Evolutionary conservation across 139 green algal genomes (phyloP).

Genomic region (Chlamydomonas incerta): DNA sequence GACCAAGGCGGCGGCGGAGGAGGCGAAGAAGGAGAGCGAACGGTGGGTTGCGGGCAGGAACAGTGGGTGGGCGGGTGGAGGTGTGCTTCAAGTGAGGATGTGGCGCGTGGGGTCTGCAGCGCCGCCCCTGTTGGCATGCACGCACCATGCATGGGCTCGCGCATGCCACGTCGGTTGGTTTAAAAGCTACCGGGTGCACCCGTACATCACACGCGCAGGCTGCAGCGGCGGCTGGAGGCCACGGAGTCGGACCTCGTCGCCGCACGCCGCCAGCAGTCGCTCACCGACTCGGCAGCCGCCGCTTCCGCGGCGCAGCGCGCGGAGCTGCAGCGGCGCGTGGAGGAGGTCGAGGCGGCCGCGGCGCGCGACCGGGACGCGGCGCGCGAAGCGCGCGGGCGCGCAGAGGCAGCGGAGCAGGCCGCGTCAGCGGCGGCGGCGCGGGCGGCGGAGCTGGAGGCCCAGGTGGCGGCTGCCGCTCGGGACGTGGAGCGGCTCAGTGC

Average conservation of each 20-base stretch:
- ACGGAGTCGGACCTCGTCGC: constrained; percentile 13
- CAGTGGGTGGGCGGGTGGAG: too few relatives aligned
- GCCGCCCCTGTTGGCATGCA: too few relatives aligned
- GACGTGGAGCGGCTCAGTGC: background rate
- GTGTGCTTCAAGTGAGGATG: too few relatives aligned
- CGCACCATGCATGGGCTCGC: too few relatives aligned
- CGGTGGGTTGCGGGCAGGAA: background rate
- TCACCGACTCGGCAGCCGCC: background rate
- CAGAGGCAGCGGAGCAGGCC: constrained; percentile 9
- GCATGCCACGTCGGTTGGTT: too few relatives aligned
- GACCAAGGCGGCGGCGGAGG: constrained; percentile 2
- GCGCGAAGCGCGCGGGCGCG: background rate
- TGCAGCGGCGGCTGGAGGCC: background rate
- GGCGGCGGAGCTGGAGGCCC: background rate
- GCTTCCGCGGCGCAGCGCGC: background rate
- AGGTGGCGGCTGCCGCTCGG: constrained; percentile 8
- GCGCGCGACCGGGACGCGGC: constrained; percentile 6
- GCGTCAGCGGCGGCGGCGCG: background rate
- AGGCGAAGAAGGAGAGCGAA: background rate
- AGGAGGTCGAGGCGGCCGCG: background rate
- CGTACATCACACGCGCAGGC: background rate
- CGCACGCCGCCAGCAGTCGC: background rate
- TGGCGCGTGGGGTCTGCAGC: background rate
- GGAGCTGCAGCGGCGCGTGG: constrained; percentile 4
- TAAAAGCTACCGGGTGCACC: too few relatives aligned